phyloP scores from a whole-genome alignment of 2,329 filamentous ascomycete species.

The Geosmithia putterillii region DNA sequence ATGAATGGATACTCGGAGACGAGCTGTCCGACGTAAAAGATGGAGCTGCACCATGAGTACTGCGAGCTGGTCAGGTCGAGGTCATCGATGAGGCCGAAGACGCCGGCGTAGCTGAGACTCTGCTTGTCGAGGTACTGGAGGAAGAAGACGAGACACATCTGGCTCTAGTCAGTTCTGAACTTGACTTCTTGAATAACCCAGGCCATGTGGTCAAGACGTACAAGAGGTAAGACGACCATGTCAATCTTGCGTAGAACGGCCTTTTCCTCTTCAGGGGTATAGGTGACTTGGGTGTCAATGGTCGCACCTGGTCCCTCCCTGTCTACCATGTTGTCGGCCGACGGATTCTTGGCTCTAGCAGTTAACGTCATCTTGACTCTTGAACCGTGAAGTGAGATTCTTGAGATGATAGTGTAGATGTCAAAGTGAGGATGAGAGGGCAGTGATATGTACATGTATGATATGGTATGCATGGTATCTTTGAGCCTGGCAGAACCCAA shows the following conservation, averaged over 20 bases:
- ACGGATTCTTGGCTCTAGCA: neutral
- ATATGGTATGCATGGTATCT: too few relatives aligned
- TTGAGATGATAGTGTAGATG: too few relatives aligned
- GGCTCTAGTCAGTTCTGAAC: neutral
- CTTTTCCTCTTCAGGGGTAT: slow-evolving; percentile 7
- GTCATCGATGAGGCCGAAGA: slow-evolving; percentile 32
- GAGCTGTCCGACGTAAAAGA: slow-evolving; percentile 32
- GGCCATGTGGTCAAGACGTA: slow-evolving; percentile 4
- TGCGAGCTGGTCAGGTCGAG: slow-evolving; percentile 28
- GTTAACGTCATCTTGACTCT: neutral
- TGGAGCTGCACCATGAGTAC: slow-evolving; percentile 34
- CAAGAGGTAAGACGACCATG: slow-evolving; percentile 15
- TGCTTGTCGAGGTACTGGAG: slow-evolving; percentile 35
- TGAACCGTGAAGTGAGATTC: too few relatives aligned
- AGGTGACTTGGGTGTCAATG: neutral
- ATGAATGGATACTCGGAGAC: slow-evolving; percentile 36
- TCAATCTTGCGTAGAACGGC: slow-evolving; percentile 19
- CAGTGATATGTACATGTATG: too few relatives aligned
- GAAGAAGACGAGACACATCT: slow-evolving; percentile 27
- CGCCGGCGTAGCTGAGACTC: slow-evolving; percentile 32
- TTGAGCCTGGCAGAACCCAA: too few relatives aligned
- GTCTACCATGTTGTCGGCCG: neutral
- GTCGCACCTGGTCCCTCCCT: neutral
- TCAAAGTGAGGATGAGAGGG: too few relatives aligned
- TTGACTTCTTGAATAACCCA: neutral